phyloP scores from a whole-genome alignment of 1,284 basidiomycete species.

The Macrocystidia cucumis region DNA sequence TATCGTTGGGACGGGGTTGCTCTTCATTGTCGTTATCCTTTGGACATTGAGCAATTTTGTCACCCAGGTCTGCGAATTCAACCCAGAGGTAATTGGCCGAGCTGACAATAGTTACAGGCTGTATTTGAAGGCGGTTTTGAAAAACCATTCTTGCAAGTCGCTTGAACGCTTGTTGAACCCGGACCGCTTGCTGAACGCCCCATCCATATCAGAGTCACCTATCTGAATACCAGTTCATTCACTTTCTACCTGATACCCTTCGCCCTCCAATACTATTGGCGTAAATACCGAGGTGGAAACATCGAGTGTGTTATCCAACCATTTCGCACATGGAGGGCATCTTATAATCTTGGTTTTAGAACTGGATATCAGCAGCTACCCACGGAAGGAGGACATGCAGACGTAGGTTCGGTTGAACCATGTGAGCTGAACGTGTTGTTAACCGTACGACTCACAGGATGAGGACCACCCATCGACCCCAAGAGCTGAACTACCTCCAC shows the following conservation, averaged over 20 bases:
- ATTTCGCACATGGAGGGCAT: no score
- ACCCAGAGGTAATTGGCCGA: slow-evolving; percentile 6
- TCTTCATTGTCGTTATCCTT: slow-evolving; percentile 75
- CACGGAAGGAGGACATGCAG: no score
- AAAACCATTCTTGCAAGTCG: slow-evolving; percentile 72
- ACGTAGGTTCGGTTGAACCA: no score
- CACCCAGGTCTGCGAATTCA: slow-evolving; percentile 50
- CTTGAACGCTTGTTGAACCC: slow-evolving; percentile 1
- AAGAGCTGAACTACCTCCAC: slow-evolving; percentile 28
- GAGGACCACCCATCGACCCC: not conserved
- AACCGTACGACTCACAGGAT: slow-evolving; percentile 3
- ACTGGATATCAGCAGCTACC: no score
- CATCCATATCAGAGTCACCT: slow-evolving; percentile 58
- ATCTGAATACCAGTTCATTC: slow-evolving; percentile 85
- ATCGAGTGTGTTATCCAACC: no score
- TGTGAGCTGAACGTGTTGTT: no score
- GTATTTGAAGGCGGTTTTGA: slow-evolving; percentile 67
- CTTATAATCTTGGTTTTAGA: no score
- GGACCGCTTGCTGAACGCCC: slow-evolving; percentile 8
- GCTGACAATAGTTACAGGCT: slow-evolving; percentile 31
- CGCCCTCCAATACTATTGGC: slow-evolving; percentile 33
- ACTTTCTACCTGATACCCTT: slow-evolving; percentile 84
- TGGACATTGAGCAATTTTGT: slow-evolving; percentile 81
- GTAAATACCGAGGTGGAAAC: no score
- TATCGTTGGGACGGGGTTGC: slow-evolving; percentile 60